These are phyloP conservation scores for Fraxinus americana DNA, from an alignment of 257 asterid species.

Conservation along the genomic window DNA sequence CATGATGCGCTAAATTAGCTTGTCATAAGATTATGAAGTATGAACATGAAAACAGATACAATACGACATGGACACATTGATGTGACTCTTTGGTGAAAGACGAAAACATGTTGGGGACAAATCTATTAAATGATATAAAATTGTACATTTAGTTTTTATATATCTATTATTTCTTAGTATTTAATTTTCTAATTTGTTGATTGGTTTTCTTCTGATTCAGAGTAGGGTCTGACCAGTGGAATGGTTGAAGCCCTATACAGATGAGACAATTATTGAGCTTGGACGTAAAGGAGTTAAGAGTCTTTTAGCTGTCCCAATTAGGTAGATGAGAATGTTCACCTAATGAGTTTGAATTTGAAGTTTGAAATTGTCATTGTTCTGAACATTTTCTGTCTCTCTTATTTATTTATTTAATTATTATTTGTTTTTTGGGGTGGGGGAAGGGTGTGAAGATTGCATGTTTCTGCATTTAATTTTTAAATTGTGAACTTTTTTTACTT, in stretches of 20 bases:
- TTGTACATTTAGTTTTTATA: background rate
- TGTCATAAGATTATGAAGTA: background rate
- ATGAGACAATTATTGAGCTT: constrained; percentile 88
- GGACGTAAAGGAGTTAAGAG: constrained; percentile 91
- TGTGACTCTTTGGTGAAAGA: background rate
- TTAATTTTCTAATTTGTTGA: constrained; percentile 15
- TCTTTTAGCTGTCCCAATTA: constrained; percentile 97
- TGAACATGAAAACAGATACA: background rate
- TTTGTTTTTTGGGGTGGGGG: background rate
- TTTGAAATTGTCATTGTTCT: background rate
- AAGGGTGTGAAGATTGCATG: background rate
- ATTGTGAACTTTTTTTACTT: constrained; percentile 20
- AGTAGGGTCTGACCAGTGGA: constrained; percentile 99
- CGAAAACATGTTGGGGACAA: too few relatives aligned
- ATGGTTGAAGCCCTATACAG: constrained; percentile 98
- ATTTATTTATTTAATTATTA: too few relatives aligned
- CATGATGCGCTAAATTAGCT: background rate
- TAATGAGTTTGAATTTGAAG: constrained; percentile 13
- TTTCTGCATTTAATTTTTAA: constrained; percentile 23
- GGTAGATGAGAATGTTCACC: constrained; percentile 43
- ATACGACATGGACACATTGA: background rate
- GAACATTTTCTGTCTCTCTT: too few relatives aligned
- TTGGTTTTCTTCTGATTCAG: constrained; percentile 53
- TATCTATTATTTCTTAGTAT: background rate
- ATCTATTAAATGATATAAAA: background rate